Conservation (phyloP, 208 protist genomes). For the Vickermania spadyakhi region DNA sequence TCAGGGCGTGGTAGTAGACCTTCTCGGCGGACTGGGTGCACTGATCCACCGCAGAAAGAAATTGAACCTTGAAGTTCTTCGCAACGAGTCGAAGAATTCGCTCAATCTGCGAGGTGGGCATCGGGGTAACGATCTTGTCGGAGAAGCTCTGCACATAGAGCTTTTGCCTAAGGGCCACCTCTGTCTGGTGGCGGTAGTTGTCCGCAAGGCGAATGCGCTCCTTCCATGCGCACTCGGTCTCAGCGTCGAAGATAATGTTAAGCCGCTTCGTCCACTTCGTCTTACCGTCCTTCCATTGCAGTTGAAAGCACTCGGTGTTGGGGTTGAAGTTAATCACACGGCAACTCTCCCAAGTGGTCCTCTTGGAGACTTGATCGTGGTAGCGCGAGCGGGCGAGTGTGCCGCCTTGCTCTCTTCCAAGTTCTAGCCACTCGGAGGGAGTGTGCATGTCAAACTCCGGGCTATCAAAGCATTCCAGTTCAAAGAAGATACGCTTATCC, state of each 20-base stretch:
- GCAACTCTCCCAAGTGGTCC: slow-evolving; percentile 57
- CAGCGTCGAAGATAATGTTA: slow-evolving; percentile 86
- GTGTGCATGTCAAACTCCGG: slow-evolving; percentile 49
- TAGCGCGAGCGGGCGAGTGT: slow-evolving; percentile 79
- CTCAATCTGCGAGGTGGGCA: slow-evolving; percentile 80
- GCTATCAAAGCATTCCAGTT: slow-evolving; percentile 86
- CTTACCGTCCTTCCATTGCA: slow-evolving; percentile 64
- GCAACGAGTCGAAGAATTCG: slow-evolving; percentile 74
- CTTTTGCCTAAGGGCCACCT: slow-evolving; percentile 57
- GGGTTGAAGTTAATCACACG: slow-evolving; percentile 63
- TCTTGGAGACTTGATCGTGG: slow-evolving; percentile 29
- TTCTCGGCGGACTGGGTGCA: slow-evolving; percentile 61
- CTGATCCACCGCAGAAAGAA: slow-evolving; percentile 71
- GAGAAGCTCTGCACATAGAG: slow-evolving; percentile 73
- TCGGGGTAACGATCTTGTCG: slow-evolving; percentile 37
- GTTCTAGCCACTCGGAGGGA: slow-evolving; percentile 72
- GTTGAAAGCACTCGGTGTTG: slow-evolving; percentile 43
- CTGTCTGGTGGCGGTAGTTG: slow-evolving; percentile 54
- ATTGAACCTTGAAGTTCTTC: slow-evolving; percentile 52
- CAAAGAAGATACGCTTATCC: slow-evolving; percentile 42
- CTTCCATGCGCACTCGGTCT: slow-evolving; percentile 64
- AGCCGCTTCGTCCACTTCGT: slow-evolving; percentile 81
- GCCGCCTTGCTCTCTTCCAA: slow-evolving; percentile 35
- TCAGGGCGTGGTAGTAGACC: slow-evolving; percentile 74
- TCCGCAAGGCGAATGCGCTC: slow-evolving; percentile 63